These are phyloP conservation scores for Gillenia trifoliata DNA, from an alignment of 306 rosid genomes.

Conservation along the genomic window DNA sequence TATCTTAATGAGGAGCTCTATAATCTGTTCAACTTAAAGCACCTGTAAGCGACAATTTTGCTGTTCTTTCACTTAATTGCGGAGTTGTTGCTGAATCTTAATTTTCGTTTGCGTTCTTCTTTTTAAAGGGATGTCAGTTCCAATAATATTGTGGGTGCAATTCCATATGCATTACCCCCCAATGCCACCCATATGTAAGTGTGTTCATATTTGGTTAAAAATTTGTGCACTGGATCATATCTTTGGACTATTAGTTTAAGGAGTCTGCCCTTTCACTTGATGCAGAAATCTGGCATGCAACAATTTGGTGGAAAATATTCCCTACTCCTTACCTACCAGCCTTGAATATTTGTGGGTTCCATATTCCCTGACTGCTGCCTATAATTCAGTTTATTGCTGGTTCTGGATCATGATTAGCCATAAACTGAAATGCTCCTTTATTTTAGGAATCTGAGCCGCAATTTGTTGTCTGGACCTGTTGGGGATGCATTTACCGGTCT, in stretches of 20 bases:
- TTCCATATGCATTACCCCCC: slow-evolving; percentile 68
- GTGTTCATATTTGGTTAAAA: background rate
- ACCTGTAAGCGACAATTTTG: slow-evolving; percentile 42
- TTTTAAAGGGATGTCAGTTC: slow-evolving; percentile 67
- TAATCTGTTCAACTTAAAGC: slow-evolving; percentile 58
- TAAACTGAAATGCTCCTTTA: slow-evolving; percentile 4
- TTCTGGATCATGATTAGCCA: slow-evolving; percentile 2
- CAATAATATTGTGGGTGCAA: slow-evolving; percentile 59
- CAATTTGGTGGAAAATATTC: slow-evolving; percentile 51
- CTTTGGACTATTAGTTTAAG: background rate
- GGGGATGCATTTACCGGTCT: slow-evolving; percentile 79
- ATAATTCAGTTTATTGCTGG: background rate
- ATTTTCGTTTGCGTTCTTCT: slow-evolving; percentile 25
- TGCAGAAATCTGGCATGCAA: slow-evolving; percentile 83
- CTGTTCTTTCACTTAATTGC: background rate
- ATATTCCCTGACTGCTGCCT: background rate
- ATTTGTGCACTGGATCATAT: background rate
- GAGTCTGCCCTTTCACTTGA: slow-evolving; percentile 9
- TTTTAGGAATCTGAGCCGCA: slow-evolving; percentile 80
- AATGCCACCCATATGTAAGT: slow-evolving; percentile 80
- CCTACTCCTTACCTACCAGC: slow-evolving; percentile 45
- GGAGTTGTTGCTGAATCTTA: background rate
- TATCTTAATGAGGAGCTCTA: slow-evolving; percentile 54
- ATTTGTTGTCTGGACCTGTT: slow-evolving; percentile 61
- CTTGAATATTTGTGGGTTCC: slow-evolving; percentile 72